Evolutionary conservation across 2,329 filamentous ascomycete species (phyloP), one percentile per base, ranked within the genome.

Genomic region (Phaeoacremonium minimum): DNA sequence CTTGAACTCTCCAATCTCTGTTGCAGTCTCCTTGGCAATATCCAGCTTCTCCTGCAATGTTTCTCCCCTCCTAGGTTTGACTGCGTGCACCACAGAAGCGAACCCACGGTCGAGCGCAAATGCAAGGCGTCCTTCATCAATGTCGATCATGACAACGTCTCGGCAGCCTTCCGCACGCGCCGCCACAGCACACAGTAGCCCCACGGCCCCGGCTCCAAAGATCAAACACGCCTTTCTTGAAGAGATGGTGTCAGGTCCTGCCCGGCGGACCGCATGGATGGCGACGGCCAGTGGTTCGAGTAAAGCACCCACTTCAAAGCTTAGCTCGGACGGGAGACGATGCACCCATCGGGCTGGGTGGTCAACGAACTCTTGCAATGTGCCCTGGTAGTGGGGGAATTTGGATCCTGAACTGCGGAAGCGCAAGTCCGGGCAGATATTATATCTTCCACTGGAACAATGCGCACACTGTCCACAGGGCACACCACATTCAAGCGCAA

Each of bases 231-330:
- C 20, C 3, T 19, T 8, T 18, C 35, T 44, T 14, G 15, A 42
- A 4, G 41, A 50, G 9, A 51, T 48, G 38, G 43, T 67, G 28
- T 32, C 15, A 11, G 13, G 28, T 13, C 30, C 30, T 12, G 35
- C 35, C 15, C 42, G 15, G 19, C 41, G 30, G 32, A 46, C n/a
- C 20, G 47, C 36, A n/a, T 50, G 29, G 42, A 42, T 32, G 32
- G 44, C 18, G 18, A 43, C 37, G 22, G 34, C 31, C 7, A 43
- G 15, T 5, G 41, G 41, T 29, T 48, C 30, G n/a, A 47, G 29
- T 22, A 50, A 30, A 28, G 48, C 32, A 31, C 47, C 35, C 30
- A 44, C 32, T 17, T 42, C 28, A 33, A 32, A 37, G n/a, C 28
- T 18, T 15, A 36, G 35, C 35, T 36, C 28, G 18, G 29, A 8